Base-by-base conservation (phyloP, 768 basidiomycete genomes). In the Cubamyces lactineus region DNA sequence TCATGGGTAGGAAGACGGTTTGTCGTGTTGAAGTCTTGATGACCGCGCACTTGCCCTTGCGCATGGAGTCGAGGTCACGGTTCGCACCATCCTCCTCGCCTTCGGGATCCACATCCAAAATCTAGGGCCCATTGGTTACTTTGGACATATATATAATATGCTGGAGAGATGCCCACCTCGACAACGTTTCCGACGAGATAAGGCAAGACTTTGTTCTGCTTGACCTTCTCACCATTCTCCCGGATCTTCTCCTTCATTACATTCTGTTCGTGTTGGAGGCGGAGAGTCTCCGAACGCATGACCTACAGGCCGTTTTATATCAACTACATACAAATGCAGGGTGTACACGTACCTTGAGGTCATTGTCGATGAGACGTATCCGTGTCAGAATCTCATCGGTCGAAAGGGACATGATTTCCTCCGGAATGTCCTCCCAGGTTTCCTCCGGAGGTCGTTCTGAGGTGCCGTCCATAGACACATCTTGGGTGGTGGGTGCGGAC, bases 181-280 rank as follows among this genome's bases (percentile, higher is more conserved):
- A 99, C 94, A 39, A 99, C 93, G 71, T 98, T 97, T 16, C 91
- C 94, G 40, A 99, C 97, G 55, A 99, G 86, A 76, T 99, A 99
- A 6, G 97, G 97, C 45, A 99, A 79, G 13, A 97, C 94, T 77
- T 98, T 98, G 77, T 99, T 98, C 84, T 99, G 96, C 77, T 97
- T 97, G 67, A 99, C 92, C 79, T 98, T 98, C 78, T 97, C 94
- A 48, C 90, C 89, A 65, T 98, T 99, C 73, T 99, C 97, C 55
- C 93, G 87, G 71, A 99, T 97, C 83, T 96, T 97, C 81, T 98
- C 96, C 73, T 93, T 91, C 97, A 99, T 98, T 66, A 90, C 89
- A 67, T 79, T 90, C 76, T 96, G 92, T 75, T 98, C 97, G 72
- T 98, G 96, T 69, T 92, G 88, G 57, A 99, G 77, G 53, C 97